These are phyloP conservation scores for Mollisiaceae sp. DNA, from an alignment of 2,329 filamentous ascomycete species.

Conservation along the genomic window DNA sequence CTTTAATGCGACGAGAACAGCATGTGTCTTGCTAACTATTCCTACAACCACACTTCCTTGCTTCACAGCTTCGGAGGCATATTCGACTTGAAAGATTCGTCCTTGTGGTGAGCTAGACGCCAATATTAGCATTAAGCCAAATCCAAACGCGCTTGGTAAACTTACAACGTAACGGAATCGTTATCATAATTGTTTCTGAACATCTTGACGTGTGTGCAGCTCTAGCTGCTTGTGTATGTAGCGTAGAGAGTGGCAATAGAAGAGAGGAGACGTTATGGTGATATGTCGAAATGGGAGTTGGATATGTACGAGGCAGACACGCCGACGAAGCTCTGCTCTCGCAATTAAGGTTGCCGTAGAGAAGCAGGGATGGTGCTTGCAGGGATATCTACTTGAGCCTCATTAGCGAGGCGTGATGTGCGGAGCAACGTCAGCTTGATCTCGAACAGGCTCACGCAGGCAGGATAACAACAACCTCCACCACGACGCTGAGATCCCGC, in stretches of 20 bases:
- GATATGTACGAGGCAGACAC: conserved; percentile 36
- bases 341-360: conserved; percentile 32
- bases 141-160: conserved; percentile 33
- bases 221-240: conserved; percentile 22
- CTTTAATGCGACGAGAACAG: conserved; percentile 95
- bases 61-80: conserved; percentile 98
- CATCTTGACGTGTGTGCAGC: conserved; percentile 63
- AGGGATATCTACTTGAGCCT: conserved; percentile 21
- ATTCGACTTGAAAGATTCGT: conserved; percentile 99
- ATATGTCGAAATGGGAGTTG: conserved; percentile 14
- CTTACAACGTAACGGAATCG: conserved; percentile 98
- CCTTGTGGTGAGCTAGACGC: conserved; percentile 87
- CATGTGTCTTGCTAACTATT: conserved; percentile 96
- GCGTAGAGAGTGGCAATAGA: conserved; percentile 18
- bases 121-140: conserved; percentile 12
- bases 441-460: neutral
- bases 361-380: conserved; percentile 14
- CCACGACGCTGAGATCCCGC: neutral
- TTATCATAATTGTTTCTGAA: conserved; percentile 99
- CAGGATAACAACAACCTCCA: conserved; percentile 9
- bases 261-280: conserved; percentile 4
- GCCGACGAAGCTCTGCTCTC: conserved; percentile 40
- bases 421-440: conserved; percentile 32
- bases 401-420: no score
- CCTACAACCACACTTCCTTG: conserved; percentile 98